These are phyloP conservation scores for Malus hybrid DNA, from an alignment of 331 rosid genomes.

Conservation along the genomic window DNA sequence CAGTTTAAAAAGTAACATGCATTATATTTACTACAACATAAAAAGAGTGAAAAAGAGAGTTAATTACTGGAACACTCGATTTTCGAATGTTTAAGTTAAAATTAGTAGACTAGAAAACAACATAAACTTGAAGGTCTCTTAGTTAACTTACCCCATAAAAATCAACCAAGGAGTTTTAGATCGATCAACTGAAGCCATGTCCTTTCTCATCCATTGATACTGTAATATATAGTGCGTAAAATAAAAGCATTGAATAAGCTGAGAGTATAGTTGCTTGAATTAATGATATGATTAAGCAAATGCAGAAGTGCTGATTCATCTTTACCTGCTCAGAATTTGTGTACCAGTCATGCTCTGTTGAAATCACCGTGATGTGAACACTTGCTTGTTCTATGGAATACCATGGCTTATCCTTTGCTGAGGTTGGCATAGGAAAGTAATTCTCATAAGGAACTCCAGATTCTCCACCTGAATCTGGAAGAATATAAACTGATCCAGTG, in stretches of 20 bases:
- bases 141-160: slow-evolving; percentile 49
- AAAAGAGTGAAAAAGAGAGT: not conserved
- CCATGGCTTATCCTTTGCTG: slow-evolving; percentile 81
- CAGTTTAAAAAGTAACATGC: not conserved
- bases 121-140: not conserved
- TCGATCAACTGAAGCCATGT: slow-evolving; percentile 70
- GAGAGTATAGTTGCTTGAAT: not conserved
- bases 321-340: slow-evolving; percentile 56
- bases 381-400: slow-evolving; percentile 77
- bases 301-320: not conserved
- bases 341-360: slow-evolving; percentile 82
- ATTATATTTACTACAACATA: slow-evolving; percentile 1
- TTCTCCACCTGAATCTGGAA: slow-evolving; percentile 89
- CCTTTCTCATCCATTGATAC: slow-evolving; percentile 75
- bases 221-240: slow-evolving; percentile 13
- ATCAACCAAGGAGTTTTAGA: slow-evolving; percentile 78
- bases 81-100: too few relatives aligned
- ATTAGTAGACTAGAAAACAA: too few relatives aligned
- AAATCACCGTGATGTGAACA: slow-evolving; percentile 73
- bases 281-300: not conserved
- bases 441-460: slow-evolving; percentile 86
- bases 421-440: slow-evolving; percentile 73
- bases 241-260: not conserved
- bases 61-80: too few relatives aligned
- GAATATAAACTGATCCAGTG: slow-evolving; percentile 46